Evolutionary conservation across 208 protist species (phyloP), one percentile per base, ranked within the genome.

Genomic region (Acanthamoeba royreba): DNA sequence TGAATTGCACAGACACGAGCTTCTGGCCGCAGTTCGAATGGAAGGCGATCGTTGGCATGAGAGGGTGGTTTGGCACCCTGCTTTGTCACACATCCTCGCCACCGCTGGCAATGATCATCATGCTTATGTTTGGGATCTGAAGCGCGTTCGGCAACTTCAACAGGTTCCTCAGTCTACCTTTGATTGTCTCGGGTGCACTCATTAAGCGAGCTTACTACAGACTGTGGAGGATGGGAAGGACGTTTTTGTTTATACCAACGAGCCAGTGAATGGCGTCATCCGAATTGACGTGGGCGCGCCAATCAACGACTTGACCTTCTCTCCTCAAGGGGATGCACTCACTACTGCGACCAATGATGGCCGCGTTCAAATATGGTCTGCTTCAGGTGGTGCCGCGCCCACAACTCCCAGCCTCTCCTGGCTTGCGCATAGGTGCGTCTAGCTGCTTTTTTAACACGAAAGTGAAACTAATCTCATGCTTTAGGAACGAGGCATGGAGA

Each of bases 251-350:
- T 79, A 79, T 25, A 7, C 35, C 4, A 72, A 28, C 66, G 66
- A 45, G 13, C 38, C 38, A 33, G 66, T 45, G 66, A 40, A 79
- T 31, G 66, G 66, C 3, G 38, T 79, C 38, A 79, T 79, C 35
- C 66, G 35, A 55, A 88, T 88, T 19, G n/a, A 55, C 33, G 43
- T 88, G 13, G 79, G 43, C 47, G 43, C 45, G 25, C 28, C 35
- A 25, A 74, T 92, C 47, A 92, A 92, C 86, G 86, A 92, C 58
- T 40, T 92, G 86, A 11, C 53, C 55, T 92, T 92, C 46, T 22
- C 86, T 9, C 52, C 86, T n/a, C 13, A 8, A 1, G 86, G 86
- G 38, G 19, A 52, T 4, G 42, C 40, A 33, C 86, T 92, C 40
- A 53, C 86, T 31, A 74, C 55, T 25, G 86, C 86, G 31, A 47